Conservation (phyloP, 2,329 filamentous ascomycete genomes). For the Aspergillus uvarum region DNA sequence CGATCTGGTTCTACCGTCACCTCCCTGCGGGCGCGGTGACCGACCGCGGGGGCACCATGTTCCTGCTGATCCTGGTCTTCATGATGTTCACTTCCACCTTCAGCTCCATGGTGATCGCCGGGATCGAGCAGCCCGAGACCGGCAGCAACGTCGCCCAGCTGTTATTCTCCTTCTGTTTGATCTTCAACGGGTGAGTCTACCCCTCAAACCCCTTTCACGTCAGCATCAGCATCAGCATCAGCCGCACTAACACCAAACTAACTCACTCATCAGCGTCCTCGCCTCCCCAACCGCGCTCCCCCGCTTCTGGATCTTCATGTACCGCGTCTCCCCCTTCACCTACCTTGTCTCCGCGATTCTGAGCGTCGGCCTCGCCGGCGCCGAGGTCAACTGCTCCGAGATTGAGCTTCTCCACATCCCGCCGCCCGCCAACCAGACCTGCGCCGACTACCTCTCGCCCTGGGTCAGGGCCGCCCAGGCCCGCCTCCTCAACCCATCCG, state of each 20-base stretch:
- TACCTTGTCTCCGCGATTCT: slow-evolving; percentile 53
- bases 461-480: slow-evolving; percentile 57
- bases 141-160: slow-evolving; percentile 62
- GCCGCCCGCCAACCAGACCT: slow-evolving; percentile 63
- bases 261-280: slow-evolving; percentile 53
- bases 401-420: slow-evolving; percentile 35
- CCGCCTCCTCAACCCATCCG: slow-evolving; percentile 62
- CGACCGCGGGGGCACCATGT: slow-evolving; percentile 61
- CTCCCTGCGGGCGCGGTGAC: slow-evolving; percentile 35
- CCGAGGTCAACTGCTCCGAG: slow-evolving; percentile 32
- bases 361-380: slow-evolving; percentile 34
- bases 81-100: slow-evolving; percentile 70
- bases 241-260: neutral
- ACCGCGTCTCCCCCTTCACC: slow-evolving; percentile 65
- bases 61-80: slow-evolving; percentile 64
- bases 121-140: slow-evolving; percentile 65
- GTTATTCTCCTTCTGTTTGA: slow-evolving; percentile 56
- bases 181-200: slow-evolving; percentile 51
- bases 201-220: neutral
- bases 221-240: too few species aligned
- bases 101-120: slow-evolving; percentile 69
- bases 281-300: slow-evolving; percentile 60
- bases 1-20: slow-evolving; percentile 49
- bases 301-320: slow-evolving; percentile 78
- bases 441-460: slow-evolving; percentile 59